Percentiles rank a stretch among this genome's conserved stretches.
phyloP scores from a whole-genome alignment of 768 basidiomycete genomes.

The Termitomyces titanicus region DNA sequence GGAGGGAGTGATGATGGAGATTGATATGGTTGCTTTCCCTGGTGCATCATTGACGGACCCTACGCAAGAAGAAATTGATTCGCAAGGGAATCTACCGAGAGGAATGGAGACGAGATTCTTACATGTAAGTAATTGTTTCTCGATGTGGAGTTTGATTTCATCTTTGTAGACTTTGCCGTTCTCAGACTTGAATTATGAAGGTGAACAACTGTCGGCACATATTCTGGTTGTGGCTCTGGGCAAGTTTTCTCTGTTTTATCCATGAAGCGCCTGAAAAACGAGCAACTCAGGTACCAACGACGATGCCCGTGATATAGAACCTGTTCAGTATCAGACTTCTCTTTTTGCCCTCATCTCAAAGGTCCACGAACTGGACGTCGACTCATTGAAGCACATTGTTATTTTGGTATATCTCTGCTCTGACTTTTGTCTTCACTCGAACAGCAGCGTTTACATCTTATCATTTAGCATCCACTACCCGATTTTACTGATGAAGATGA shows the following conservation, averaged over 20 bases:
- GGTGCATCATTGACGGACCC: constrained; percentile 4
- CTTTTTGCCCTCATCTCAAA: constrained; percentile 4
- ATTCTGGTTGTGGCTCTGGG: constrained; percentile 5
- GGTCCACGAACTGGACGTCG: background rate
- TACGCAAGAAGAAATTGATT: background rate
- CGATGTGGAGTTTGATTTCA: background rate
- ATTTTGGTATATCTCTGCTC: constrained; percentile 1
- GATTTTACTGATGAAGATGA: constrained; percentile 3
- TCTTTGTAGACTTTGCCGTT: background rate
- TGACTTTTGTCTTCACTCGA: background rate
- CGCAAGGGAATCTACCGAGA: background rate
- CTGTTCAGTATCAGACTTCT: background rate
- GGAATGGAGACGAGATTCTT: constrained; percentile 2
- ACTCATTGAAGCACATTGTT: constrained; percentile 2
- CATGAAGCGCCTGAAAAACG: background rate
- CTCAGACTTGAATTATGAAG: background rate
- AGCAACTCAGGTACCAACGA: constrained; percentile 4
- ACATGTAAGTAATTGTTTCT: background rate
- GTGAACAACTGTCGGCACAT: background rate
- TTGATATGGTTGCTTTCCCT: constrained; percentile 7
- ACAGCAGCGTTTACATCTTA: background rate
- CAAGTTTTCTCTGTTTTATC: background rate
- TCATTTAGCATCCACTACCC: constrained; percentile 2
- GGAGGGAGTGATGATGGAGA: background rate
- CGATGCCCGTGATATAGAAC: constrained; percentile 1